Base-by-base conservation (phyloP, 2,329 filamentous ascomycete genomes). In the Fusarium verticillioides region DNA sequence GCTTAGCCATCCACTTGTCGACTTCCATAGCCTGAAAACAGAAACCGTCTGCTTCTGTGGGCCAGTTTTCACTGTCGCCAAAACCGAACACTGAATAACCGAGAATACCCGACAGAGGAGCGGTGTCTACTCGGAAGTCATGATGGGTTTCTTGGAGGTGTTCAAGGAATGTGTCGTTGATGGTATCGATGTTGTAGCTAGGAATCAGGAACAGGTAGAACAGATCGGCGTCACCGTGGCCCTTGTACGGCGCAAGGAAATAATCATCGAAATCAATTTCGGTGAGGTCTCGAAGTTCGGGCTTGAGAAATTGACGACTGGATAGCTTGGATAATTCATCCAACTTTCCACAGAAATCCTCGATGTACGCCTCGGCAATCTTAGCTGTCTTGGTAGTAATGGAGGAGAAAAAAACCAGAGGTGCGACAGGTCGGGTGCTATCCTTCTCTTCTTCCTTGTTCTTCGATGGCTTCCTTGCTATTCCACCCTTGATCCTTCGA, bases 1-100 rank as follows among this genome's bases (percentile, higher is more conserved):
- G 84, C 80, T 95, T 97, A n/a, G 96, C 95, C 93, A 99, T 94
- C 96, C 96, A 98, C 80, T 91, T 95, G 80, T 99, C 96, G 7
- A 97, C 87, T 75, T 97, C 92, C 78, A 92, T 93, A 4, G 96
- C 96, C 80, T 98, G 96, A 70, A 94, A 95, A 80, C 96, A 98
- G 83, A 95, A 99, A 0, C 96, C 96, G 76, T 96, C 93, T 66
- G 92, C 90, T 82, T 97, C 95, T 0, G 92, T 94, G 2, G 95
- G 94, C 96, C 96, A 99, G 65, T 93, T 94, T 80, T 97, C 94
- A 70, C 89, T 91, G 80, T 98, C 96, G 23, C 96, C 96, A 78
- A 98, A 93, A 0, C 96, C 96, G 84, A 98, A 98, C 0, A 98
- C 95, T 0, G 94, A 94, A 79, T 97, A 98, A 13, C 96, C 96